Base-by-base conservation (phyloP, 176 grass and related monocot genomes). In the Eragrostis nindensis region DNA sequence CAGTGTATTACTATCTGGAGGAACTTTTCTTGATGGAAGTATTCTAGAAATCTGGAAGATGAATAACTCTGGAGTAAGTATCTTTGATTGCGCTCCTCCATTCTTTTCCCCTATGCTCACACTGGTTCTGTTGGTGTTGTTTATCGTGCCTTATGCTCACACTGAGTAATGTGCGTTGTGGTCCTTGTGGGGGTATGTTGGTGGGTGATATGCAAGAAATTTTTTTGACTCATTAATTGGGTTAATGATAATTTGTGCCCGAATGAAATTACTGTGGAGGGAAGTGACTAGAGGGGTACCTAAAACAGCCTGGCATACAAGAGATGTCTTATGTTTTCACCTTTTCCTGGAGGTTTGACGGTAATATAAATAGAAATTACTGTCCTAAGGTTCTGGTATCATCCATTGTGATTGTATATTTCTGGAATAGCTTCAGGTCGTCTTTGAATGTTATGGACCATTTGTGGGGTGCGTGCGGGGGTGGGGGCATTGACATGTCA, bases 1-100 rank as follows among this genome's bases (percentile, higher is more conserved):
- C 92, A 94, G 92, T 84, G 72, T 74, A 44, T 46, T 94, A 60
- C 57, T 94, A 16, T 75, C 88, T 71, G 92, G 88, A 78, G 86
- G 83, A 66, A 60, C 78, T 84, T 71, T 86, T 91, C 80, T 88
- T 81, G 88, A 94, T 79, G 84, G 80, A 80, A 91, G 86, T 68
- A 44, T 86, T 43, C 62, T 86, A 69, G 80, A 79, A 57, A 57
- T 91, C 29, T 94, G 92, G 92, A 90, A 87, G 24, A 78, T 89
- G 60, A 91, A 86, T 75, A 94, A 94, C 32, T 81, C 83, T 17
- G 88, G 92, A 72, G 92, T 94, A 78, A 70, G 57, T 74, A 24
- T 72, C 7, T 50, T 47, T 30, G 10, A 65, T 55, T 25, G 1
- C 71, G 3, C 46, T 9, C 36, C 59, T 62, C 32, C 24, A 43